Evolutionary conservation across 2,329 filamentous ascomycete species (phyloP).

Genomic region (Podosphaera leucotricha): DNA sequence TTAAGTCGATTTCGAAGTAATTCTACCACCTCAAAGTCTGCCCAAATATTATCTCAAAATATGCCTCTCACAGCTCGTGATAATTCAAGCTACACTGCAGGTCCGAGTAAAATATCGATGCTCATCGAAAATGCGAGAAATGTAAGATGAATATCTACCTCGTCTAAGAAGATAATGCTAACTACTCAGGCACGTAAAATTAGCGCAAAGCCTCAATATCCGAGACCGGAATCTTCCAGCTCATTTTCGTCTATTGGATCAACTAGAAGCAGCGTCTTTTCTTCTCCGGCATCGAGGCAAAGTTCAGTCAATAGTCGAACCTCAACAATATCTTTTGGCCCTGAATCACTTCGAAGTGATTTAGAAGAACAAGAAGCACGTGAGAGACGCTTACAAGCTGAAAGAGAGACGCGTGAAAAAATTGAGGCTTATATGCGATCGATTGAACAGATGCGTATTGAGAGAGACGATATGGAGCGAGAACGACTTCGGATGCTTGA

Average conservation of each 20-base stretch:
- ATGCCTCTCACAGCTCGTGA: neutral
- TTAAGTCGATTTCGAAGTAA: too few relatives aligned
- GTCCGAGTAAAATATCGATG: neutral
- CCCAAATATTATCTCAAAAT: neutral
- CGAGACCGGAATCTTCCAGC: neutral
- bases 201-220: neutral
- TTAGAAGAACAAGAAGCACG: neutral
- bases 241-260: neutral
- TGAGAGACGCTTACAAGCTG: neutral
- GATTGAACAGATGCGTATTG: constrained; percentile 1
- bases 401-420: neutral
- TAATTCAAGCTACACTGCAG: neutral
- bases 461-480: neutral
- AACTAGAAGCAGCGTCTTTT: neutral
- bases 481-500: neutral
- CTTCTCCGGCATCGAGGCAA: neutral
- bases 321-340: neutral
- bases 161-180: neutral
- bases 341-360: neutral
- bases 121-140: neutral
- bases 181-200: neutral
- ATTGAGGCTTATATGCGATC: neutral
- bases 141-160: neutral
- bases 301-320: neutral
- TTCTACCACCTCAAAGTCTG: too few relatives aligned